phyloP scores from a whole-genome alignment of 176 grass and related monocot species.

The Coix lacrymajobi region DNA sequence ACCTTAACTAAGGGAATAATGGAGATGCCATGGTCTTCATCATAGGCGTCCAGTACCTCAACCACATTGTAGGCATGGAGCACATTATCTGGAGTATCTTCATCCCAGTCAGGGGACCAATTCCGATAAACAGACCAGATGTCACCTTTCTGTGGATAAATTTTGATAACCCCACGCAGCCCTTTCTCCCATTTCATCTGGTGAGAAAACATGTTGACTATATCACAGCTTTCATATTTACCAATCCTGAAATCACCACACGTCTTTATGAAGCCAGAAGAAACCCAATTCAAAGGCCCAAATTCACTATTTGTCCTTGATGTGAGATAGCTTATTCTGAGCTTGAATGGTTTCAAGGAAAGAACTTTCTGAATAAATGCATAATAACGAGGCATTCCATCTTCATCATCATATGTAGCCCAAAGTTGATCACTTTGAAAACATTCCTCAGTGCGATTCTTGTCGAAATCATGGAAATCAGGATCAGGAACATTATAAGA shows the following conservation, averaged over 20 bases:
- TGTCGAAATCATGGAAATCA: slow-evolving; percentile 77
- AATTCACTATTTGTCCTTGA: slow-evolving; percentile 52
- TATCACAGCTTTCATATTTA: slow-evolving; percentile 39
- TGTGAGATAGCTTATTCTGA: slow-evolving; percentile 51
- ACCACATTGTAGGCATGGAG: slow-evolving; percentile 51
- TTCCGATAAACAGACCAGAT: slow-evolving; percentile 58
- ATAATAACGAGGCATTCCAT: slow-evolving; percentile 70
- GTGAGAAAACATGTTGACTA: slow-evolving; percentile 68
- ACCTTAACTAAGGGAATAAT: slow-evolving; percentile 53
- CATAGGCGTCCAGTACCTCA: slow-evolving; percentile 48
- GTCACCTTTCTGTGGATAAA: slow-evolving; percentile 55
- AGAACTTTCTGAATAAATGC: slow-evolving; percentile 57
- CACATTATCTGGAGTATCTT: slow-evolving; percentile 49
- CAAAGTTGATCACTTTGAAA: slow-evolving; percentile 54
- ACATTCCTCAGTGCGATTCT: slow-evolving; percentile 39
- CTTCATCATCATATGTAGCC: slow-evolving; percentile 75
- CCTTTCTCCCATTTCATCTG: slow-evolving; percentile 59
- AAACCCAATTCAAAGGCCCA: slow-evolving; percentile 50
- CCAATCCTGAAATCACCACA: slow-evolving; percentile 57
- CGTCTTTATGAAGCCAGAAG: slow-evolving; percentile 59
- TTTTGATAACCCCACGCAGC: slow-evolving; percentile 49
- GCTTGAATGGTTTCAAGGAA: slow-evolving; percentile 48
- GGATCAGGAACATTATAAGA: slow-evolving; percentile 58
- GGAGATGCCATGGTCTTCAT: slow-evolving; percentile 45
- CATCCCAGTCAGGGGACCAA: slow-evolving; percentile 56